A percentile compares a stretch with the other conserved stretches of the same genome.
Conservation (phyloP, 2,329 filamentous ascomycete species). For the Colletotrichum sojae region DNA sequence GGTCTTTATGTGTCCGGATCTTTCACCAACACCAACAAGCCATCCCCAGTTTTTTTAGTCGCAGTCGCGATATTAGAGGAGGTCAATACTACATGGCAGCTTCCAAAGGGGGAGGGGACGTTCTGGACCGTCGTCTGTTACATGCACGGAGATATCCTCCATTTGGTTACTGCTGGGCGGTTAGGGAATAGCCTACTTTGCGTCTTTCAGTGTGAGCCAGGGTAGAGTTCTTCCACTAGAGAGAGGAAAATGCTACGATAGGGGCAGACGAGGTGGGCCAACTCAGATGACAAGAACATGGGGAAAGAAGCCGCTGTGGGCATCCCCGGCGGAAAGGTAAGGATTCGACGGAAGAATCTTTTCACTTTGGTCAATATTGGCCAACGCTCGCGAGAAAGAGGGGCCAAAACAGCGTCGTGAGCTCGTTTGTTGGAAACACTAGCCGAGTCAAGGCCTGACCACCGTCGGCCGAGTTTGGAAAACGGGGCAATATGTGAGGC, state of each 20-base stretch:
- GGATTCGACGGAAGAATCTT: constrained; percentile 19
- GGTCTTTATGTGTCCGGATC: not conserved
- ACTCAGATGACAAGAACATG: constrained; percentile 10
- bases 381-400: constrained; percentile 7
- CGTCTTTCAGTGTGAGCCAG: not conserved
- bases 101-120: constrained; percentile 4
- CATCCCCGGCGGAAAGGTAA: not conserved
- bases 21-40: not conserved
- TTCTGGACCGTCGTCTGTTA: constrained; percentile 9
- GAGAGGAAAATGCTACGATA: constrained; percentile 4
- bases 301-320: not conserved
- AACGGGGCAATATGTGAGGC: constrained; percentile 20
- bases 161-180: constrained; percentile 1
- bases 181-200: not conserved
- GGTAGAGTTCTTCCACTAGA: not conserved
- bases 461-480: constrained; percentile 26
- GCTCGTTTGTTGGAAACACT: constrained; percentile 33
- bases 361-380: constrained; percentile 6
- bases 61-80: constrained; percentile 23
- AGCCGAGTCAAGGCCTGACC: constrained; percentile 15
- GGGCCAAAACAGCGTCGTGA: constrained; percentile 17
- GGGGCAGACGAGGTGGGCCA: not conserved
- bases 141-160: constrained; percentile 2
- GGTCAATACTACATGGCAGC: constrained; percentile 11
- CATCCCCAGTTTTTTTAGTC: not conserved